Evolutionary conservation across 1,284 basidiomycete species (phyloP), one percentile per base, ranked within the genome.

Genomic region (Wolfiporia cocos): DNA sequence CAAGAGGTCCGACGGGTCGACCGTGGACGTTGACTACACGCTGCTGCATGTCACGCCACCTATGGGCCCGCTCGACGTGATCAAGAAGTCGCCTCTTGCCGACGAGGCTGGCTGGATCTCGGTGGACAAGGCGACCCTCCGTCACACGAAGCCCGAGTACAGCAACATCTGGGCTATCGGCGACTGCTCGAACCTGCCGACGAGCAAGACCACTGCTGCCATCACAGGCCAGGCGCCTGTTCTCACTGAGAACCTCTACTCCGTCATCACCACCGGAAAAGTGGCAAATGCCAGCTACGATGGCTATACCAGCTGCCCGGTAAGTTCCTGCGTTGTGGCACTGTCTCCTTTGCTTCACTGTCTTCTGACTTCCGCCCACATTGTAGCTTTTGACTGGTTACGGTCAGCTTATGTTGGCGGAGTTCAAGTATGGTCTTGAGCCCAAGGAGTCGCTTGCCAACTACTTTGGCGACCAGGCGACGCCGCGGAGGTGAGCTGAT

Each of bases 201-300:
- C 92, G 11, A 92, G 89, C 63, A 99, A 96, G 74, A 99, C 95
- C 1, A 91, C 89, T 0, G 94, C 95, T 2, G 95, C 94, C 1
- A 88, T 97, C 56, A 92, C 89, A 2, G 80, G 79, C 0, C 91
- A 99, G 63, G 83, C 89, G 0, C 95, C 95, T n/a, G 85, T 99
- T 2, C 71, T 98, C 37, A 81, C 86, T 1, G 88, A 95, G 64
- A 99, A 98, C 67, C 63, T 97, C 39, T 83, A 81, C 61, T 77
- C 78, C 23, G 67, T 88, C 33, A 68, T 92, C 57, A 75, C 84
- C 51, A 82, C 75, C 1, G 89, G 88, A 39, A 77, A 79, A 53
- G 60, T 89, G 37, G 74, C 79, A 20, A 57, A 60, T 31, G 90
- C 86, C 2, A 63, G 56, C 34, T 92, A 95, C 57, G 81, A 89